A percentile compares a stretch with the other conserved stretches of the same genome.
phyloP scores from a whole-genome alignment of 345 rosid species.

The Triadica sebifera region DNA sequence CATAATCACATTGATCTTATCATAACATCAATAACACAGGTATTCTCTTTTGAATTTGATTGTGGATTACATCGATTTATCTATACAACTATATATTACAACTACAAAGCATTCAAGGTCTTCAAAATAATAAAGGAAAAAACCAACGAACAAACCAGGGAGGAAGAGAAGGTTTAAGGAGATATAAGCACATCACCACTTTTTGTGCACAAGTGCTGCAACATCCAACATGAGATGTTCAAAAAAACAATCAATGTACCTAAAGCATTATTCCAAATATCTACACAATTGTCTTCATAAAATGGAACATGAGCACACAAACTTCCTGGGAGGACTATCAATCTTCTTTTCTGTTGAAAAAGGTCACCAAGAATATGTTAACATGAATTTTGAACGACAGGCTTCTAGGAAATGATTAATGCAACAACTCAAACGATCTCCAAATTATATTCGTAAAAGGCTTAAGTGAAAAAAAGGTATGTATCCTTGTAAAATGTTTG shows the following conservation, averaged over 20 bases:
- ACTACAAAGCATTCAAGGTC: conserved; percentile 24
- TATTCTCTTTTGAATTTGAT: conserved; percentile 27
- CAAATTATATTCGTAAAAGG: background rate
- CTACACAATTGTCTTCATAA: conserved; percentile 45
- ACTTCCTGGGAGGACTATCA: conserved; percentile 62
- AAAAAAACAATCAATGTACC: conserved; percentile 37
- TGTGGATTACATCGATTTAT: conserved; percentile 23
- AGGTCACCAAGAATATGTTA: conserved; percentile 14
- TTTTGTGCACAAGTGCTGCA: conserved; percentile 23
- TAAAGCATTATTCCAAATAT: conserved; percentile 36
- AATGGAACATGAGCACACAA: conserved; percentile 81
- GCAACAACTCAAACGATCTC: background rate
- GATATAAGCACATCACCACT: conserved; percentile 15
- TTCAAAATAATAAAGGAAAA: conserved; percentile 1
- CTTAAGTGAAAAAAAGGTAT: background rate
- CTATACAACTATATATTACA: conserved; percentile 35
- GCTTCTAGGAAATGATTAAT: background rate
- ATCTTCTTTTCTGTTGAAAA: conserved; percentile 75
- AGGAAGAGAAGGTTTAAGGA: conserved; percentile 6
- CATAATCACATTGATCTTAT: background rate
- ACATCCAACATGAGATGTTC: conserved; percentile 22
- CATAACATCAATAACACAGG: conserved; percentile 2
- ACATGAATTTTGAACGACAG: background rate
- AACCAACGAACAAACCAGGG: background rate
- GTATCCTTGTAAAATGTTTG: background rate